Evolutionary conservation across 306 rosid species (phyloP).

Genomic region (Castanopsis chinensis): DNA sequence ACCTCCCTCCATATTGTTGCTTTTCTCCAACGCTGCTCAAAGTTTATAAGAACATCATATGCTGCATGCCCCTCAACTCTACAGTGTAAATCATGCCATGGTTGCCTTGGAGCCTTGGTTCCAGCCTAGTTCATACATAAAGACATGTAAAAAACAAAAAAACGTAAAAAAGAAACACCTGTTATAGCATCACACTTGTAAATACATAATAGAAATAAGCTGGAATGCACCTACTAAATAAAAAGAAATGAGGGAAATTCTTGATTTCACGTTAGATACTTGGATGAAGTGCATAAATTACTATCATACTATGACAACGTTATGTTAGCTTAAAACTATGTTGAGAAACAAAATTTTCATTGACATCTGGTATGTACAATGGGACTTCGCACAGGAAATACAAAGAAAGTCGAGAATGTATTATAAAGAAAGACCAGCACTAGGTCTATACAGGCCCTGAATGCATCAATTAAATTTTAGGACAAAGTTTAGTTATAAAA

Average conservation of each 20-base stretch:
- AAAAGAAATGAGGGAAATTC: slow-evolving; percentile 6
- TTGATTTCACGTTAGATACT: not conserved
- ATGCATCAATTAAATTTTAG: too few species aligned
- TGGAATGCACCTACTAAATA: not conserved
- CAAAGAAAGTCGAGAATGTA: too few species aligned
- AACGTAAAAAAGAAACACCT: not conserved
- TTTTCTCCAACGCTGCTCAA: slow-evolving; percentile 93
- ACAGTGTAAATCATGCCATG: slow-evolving; percentile 98
- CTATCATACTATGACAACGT: not conserved
- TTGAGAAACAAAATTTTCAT: not conserved
- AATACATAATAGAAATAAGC: not conserved
- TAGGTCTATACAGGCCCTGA: too few species aligned
- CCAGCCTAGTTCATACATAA: slow-evolving; percentile 57
- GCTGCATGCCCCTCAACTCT: slow-evolving; percentile 96
- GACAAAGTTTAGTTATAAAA: too few species aligned
- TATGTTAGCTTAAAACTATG: not conserved
- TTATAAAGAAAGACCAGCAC: too few species aligned
- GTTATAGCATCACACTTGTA: not conserved
- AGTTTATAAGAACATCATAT: slow-evolving; percentile 87
- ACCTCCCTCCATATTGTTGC: slow-evolving; percentile 78
- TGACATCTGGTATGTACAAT: not conserved
- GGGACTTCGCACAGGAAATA: not conserved
- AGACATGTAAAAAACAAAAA: not conserved
- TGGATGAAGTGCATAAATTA: not conserved
- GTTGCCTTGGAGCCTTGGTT: slow-evolving; percentile 79